A percentile compares a stretch with the other conserved stretches of the same genome.
These are phyloP conservation scores for Fagopyrum esculentum DNA, from an alignment of 148 eudicot species.

Conservation along the genomic window DNA sequence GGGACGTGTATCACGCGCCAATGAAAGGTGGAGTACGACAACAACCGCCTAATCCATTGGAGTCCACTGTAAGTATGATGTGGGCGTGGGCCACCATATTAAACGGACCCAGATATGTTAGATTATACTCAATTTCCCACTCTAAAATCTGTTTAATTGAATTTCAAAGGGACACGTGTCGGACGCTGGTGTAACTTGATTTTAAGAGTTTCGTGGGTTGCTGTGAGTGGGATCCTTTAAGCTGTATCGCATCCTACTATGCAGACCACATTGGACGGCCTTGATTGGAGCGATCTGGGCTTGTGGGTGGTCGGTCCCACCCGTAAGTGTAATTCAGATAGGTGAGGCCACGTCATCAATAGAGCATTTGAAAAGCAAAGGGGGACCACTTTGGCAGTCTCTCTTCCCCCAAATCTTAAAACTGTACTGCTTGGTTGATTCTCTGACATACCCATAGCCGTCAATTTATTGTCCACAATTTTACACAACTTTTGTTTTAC, in stretches of 20 bases:
- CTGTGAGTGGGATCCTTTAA: background rate
- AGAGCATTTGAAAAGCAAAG: background rate
- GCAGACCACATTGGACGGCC: constrained; percentile 3
- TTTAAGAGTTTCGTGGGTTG: background rate
- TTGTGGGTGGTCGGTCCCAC: background rate
- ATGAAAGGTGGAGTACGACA: background rate
- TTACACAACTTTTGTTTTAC: background rate
- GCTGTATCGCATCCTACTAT: constrained; percentile 11
- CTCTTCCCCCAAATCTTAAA: constrained; percentile 5
- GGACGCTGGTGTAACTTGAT: background rate
- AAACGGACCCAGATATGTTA: background rate
- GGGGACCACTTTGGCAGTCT: background rate
- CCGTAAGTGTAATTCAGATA: background rate
- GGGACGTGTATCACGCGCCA: constrained; percentile 6
- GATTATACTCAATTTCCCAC: constrained; percentile 4
- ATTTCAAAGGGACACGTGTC: background rate
- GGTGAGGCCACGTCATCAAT: background rate
- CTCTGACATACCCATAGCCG: constrained; percentile 16
- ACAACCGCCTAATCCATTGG: constrained; percentile 11
- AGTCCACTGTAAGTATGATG: constrained; percentile 7
- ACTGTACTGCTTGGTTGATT: constrained; percentile 7
- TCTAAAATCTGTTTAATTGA: background rate
- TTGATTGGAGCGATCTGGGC: background rate
- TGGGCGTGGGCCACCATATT: background rate
- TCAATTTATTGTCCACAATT: background rate